These are phyloP conservation scores for Salisapilia sapeloensis DNA, from an alignment of 352 stramenopile genomes.

Conservation along the genomic window DNA sequence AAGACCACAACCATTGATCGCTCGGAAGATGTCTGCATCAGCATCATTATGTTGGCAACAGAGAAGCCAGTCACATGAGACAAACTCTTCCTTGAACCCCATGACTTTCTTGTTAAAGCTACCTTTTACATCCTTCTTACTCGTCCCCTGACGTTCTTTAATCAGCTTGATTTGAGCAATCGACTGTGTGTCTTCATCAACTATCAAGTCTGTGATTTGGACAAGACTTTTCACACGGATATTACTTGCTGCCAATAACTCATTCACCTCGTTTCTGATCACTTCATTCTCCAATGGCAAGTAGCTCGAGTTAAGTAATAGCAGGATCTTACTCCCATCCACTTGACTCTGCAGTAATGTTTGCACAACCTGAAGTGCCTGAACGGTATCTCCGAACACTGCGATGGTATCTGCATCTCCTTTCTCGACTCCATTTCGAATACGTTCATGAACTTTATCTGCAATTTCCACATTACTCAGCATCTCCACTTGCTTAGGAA, in stretches of 20 bases:
- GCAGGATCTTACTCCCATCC: slow-evolving; percentile 21
- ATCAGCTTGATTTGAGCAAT: slow-evolving; percentile 26
- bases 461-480: slow-evolving; percentile 6
- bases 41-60: slow-evolving; percentile 76
- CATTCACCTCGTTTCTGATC: slow-evolving; percentile 39
- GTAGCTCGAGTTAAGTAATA: slow-evolving; percentile 28
- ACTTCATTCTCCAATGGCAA: slow-evolving; percentile 39
- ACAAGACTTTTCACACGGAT: slow-evolving; percentile 21
- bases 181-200: slow-evolving; percentile 8
- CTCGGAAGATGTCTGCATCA: slow-evolving; percentile 77
- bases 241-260: slow-evolving; percentile 16
- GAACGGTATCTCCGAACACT: slow-evolving; percentile 42
- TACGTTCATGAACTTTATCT: slow-evolving; percentile 5
- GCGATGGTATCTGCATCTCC: slow-evolving; percentile 12
- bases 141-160: not conserved
- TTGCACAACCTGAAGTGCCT: slow-evolving; percentile 54
- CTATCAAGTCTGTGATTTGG: slow-evolving; percentile 27
- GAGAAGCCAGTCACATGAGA: slow-evolving; percentile 56
- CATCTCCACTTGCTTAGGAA: slow-evolving; percentile 6
- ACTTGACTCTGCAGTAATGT: slow-evolving; percentile 21
- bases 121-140: not conserved
- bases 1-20: slow-evolving; percentile 82
- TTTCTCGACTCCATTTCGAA: slow-evolving; percentile 3
- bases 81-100: too few species aligned
- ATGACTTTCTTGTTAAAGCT: too few species aligned